Evolutionary conservation across 2,329 filamentous ascomycete species (phyloP), one percentile per base, ranked within the genome.

Genomic region (Neofusicoccum laricinum): DNA sequence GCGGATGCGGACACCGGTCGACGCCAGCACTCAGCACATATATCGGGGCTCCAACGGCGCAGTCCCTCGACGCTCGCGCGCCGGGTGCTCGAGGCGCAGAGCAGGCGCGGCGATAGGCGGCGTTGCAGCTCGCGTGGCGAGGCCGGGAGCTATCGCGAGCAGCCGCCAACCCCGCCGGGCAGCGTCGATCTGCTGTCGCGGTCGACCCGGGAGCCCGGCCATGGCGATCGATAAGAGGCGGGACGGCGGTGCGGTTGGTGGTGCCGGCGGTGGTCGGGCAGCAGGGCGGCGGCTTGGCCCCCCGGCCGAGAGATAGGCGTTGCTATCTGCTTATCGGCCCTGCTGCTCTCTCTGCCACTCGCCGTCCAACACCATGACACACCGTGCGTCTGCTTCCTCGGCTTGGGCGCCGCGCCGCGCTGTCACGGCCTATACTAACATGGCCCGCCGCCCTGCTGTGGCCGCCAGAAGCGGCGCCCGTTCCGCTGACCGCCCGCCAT

Each of bases 371-470:
- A 43, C 38, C 51, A 57, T 55, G 49, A 21, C 49, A 17, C 14
- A 17, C 49, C 32, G 3, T 51, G 50, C 50, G 25, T 34, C 50
- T 38, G 10, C 34, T 11, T 30, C 51, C 34, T 3, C 19, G 51
- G 34, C 51, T 5, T 17, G 34, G 1, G 6, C 49, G 11, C 17
- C 25, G 48, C 19, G 21, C 19, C 19, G 36, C 7, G 34, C 6
- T 30, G 19, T 21, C 21, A 15, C 10, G 10, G 38, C 8, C 53
- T 58, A 58, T 62, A 62, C 59, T 62, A 62, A 51, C 46, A 62
- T 62, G 45, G 43, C 46, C n/a, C 19, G 38, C 17, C 17, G 36
- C 53, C 40, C 53, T 59, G 38, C 46, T 8, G 0, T 34, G 7
- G 8, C 34, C 38, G 46, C 46, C 7, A 14, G 5, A 12, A 3